Percentiles rank a stretch among this genome's conserved stretches.
Evolutionary conservation across 306 rosid genomes (phyloP).

Genomic region (Sesbania bispinosa): DNA sequence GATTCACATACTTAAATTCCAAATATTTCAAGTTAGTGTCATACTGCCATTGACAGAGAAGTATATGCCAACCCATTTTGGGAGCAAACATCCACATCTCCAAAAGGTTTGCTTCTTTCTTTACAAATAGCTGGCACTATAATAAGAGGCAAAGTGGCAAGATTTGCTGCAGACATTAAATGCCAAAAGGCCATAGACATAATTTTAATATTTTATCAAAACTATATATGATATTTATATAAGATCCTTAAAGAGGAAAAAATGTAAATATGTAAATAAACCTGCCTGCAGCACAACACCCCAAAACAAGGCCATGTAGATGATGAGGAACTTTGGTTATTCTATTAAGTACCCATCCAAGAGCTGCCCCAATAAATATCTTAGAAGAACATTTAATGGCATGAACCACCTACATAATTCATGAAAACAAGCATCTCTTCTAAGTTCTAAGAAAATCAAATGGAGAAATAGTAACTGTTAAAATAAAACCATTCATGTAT

Average conservation of each 20-base stretch:
- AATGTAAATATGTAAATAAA: not conserved
- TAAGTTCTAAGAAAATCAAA: not conserved
- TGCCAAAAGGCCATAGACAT: not conserved
- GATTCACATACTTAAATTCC: not conserved
- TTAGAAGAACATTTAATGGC: slow-evolving; percentile 34
- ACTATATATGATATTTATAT: not conserved
- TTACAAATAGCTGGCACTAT: slow-evolving; percentile 35
- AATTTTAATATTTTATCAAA: not conserved
- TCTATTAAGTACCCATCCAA: slow-evolving; percentile 39
- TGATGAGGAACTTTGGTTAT: slow-evolving; percentile 25
- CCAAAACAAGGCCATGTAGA: slow-evolving; percentile 37
- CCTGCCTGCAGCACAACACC: slow-evolving; percentile 41
- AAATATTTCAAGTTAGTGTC: not conserved
- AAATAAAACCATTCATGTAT: too few species aligned
- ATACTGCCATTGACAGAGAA: slow-evolving; percentile 39
- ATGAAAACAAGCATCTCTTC: not conserved
- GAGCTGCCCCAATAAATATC: slow-evolving; percentile 28
- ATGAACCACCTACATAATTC: slow-evolving; percentile 42
- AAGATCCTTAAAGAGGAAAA: not conserved
- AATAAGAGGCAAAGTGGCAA: slow-evolving; percentile 16
- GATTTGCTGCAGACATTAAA: slow-evolving; percentile 27
- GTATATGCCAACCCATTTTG: slow-evolving; percentile 30
- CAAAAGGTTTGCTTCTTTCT: slow-evolving; percentile 28
- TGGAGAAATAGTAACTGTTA: not conserved
- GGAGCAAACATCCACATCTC: slow-evolving; percentile 21